Evolutionary conservation across 2,329 filamentous ascomycete genomes (phyloP), one percentile per base, ranked within the genome.

Genomic region (Calonectria hawksworthii): DNA sequence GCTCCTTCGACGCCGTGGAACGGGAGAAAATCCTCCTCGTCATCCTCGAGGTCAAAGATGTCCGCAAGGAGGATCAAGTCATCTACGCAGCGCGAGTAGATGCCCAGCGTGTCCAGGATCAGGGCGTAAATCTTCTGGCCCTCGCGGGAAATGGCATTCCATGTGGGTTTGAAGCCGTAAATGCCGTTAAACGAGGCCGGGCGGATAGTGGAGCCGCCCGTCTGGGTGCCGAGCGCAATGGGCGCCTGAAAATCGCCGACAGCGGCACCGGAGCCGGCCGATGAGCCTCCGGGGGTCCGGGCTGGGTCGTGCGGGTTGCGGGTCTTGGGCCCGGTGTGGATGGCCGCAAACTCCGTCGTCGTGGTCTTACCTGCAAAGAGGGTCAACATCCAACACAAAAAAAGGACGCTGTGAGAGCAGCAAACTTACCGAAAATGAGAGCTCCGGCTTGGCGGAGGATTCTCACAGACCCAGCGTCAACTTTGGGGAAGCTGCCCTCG

Each of bases 141-240:
- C 81, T 94, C 93, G 0, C 91, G 87, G 2, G 89, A 92, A 56
- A 94, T 88, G 1, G 91, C 85, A 74, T 90, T 90, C 91, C 92
- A 94, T 0, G 92, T 94, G 8, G 93, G 92, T 81, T 94, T 94
- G 76, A 94, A 86, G 1, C 88, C 92, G 75, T 92, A 94, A n/a
- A 92, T 87, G 11, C 93, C 92, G 77, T 91, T 93, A 84, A 91
- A 94, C 0, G 91, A 92, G 0, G 87, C 93, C 0, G 93, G 93
- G 0, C 93, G 89, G 64, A 94, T 91, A 1, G 87, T 90, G 76
- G 90, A 93, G 0, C 93, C 93, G 1, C 90, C 92, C 0, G 93
- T 95, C 80, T 94, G 93, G 0, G 93, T 93, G 0, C 92, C 93
- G 0, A 94, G 84, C 0, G 86, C 89, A 23, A 94, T 80, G 0